Conservation (phyloP, 805 yeast species). For the Metschnikowia continentalis region DNA sequence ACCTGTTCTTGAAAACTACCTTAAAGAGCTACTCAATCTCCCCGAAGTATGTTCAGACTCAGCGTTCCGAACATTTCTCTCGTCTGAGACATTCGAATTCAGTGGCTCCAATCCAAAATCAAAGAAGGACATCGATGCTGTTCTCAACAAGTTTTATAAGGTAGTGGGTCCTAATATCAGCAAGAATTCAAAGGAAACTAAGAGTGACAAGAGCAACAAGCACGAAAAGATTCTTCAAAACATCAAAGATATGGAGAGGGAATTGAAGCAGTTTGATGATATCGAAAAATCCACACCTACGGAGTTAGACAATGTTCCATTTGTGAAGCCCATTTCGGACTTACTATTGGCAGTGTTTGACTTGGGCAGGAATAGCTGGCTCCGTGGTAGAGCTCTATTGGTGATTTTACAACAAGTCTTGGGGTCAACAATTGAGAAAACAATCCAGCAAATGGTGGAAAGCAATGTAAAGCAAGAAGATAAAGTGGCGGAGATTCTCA, state of each 20-base stretch:
- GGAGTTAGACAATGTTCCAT: conserved; percentile 34
- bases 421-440: conserved; percentile 83
- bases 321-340: conserved; percentile 81
- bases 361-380: conserved; percentile 63
- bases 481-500: conserved; percentile 37
- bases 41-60: conserved; percentile 72
- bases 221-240: conserved; percentile 24
- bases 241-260: conserved; percentile 49
- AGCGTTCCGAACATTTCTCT: conserved; percentile 70
- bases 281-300: conserved; percentile 14
- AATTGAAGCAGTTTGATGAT: conserved; percentile 51
- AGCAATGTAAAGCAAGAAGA: conserved; percentile 37
- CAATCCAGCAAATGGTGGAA: conserved; percentile 45
- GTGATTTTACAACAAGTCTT: conserved; percentile 78
- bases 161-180: background rate
- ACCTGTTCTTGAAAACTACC: conserved; percentile 55
- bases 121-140: conserved; percentile 19
- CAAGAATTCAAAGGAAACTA: conserved; percentile 10
- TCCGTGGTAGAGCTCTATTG: conserved; percentile 79
- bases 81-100: conserved; percentile 57
- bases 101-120: conserved; percentile 18
- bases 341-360: conserved; percentile 67
- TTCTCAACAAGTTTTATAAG: conserved; percentile 32
- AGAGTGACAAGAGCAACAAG: conserved; percentile 1
- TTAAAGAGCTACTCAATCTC: conserved; percentile 51